Conservation (phyloP, 139 green algal species). For the Micractinium sp. region DNA sequence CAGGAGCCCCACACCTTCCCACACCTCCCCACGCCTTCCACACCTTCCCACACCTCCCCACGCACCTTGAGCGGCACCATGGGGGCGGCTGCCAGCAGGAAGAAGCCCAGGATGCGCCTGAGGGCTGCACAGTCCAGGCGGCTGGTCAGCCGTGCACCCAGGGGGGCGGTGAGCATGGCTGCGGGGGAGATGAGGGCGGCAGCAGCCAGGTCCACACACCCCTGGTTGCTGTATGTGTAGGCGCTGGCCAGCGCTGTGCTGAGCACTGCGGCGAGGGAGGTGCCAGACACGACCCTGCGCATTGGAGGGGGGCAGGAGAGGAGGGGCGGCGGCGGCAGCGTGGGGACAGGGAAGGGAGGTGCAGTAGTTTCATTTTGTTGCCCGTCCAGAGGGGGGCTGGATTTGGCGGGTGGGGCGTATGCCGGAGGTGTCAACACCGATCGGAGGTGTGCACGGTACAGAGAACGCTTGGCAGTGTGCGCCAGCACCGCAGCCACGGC, state of each 20-base stretch:
- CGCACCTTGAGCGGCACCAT: conserved; percentile 71
- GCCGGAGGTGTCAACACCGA: too few species aligned
- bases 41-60: too few species aligned
- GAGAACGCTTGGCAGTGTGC: not conserved
- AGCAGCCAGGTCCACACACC: conserved; percentile 63
- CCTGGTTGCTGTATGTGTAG: conserved; percentile 52
- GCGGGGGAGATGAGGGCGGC: conserved; percentile 61
- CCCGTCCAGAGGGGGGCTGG: too few species aligned
- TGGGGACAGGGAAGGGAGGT: not conserved
- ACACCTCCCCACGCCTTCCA: too few species aligned
- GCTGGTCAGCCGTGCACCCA: conserved; percentile 65
- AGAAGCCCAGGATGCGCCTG: conserved; percentile 59
- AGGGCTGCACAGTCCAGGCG: conserved; percentile 57
- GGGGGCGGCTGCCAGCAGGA: conserved; percentile 70
- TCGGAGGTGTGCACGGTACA: too few species aligned
- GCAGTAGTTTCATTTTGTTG: too few species aligned
- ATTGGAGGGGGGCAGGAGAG: not conserved
- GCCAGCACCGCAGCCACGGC: too few species aligned
- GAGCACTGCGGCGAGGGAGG: conserved; percentile 76
- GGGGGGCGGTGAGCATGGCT: conserved; percentile 63
- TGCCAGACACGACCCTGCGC: conserved; percentile 67
- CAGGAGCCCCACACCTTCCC: not conserved
- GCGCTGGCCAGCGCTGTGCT: conserved; percentile 65
- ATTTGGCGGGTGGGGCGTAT: too few species aligned
- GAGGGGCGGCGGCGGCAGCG: not conserved